Base-by-base conservation (phyloP, 2,329 filamentous ascomycete species). In the Colletotrichum spaethianum region DNA sequence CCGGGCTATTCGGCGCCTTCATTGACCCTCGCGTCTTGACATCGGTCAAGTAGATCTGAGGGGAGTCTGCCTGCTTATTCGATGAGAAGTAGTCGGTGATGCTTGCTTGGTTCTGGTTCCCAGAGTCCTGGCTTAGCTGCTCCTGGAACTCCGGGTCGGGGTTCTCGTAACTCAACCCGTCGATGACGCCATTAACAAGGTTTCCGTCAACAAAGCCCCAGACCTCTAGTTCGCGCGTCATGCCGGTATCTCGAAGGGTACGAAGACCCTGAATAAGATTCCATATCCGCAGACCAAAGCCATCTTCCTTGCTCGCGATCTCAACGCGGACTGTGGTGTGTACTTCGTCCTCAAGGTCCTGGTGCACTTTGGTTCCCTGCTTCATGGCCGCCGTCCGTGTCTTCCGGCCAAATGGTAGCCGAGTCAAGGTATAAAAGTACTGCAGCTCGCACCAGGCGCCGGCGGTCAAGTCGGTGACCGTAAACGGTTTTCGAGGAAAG, bases 381-480 rank as follows among this genome's bases (percentile, higher is more conserved):
- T 91, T 92, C 96, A 99, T 99, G 0, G 94, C 94, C 2, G 89
- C 82, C 0, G 95, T 98, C 42, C 87, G 87, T 65, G 89, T 92
- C 79, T 93, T 95, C 69, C 89, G 90, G 0, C 96, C 96, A 78
- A 92, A 85, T 0, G 88, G 88, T 4, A 90, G 90, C 66, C 90
- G 91, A 3, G 92, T 93, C 66, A 99, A 87, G 0, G 91, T 94
- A 82, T 97, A 98, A 86, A 91, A 95, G 78, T 98, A 97, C 80
- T 98, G 95, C 71, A 98, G 82, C 82, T 99, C 96, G 80, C 96
- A 99, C 96, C 96, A 99, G 9, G 95, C 92, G 2, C 95, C 95
- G 1, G 94, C 93, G 0, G 95, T 91, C 31, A 98, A 84, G 80
- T 99, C 96, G 2, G 94, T 95, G 1, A 98, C 96, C 0, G 93